phyloP scores from a whole-genome alignment of 2,329 filamentous ascomycete species.

The Hymenoscyphus scutula region DNA sequence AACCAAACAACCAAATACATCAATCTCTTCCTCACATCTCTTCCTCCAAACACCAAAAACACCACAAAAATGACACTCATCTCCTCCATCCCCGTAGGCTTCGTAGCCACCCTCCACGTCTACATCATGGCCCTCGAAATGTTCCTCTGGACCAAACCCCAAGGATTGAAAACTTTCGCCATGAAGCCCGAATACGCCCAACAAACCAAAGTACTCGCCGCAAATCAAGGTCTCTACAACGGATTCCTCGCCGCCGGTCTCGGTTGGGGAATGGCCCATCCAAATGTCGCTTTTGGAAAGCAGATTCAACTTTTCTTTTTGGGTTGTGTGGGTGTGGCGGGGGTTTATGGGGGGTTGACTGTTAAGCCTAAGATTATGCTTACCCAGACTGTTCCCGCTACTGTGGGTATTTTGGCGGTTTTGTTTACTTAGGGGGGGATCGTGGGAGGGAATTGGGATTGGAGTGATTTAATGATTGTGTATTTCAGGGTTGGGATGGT shows the following conservation, averaged over 20 bases:
- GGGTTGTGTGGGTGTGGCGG: slow-evolving; percentile 45
- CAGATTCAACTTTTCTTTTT: slow-evolving; percentile 50
- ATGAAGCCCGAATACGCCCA: slow-evolving; percentile 46
- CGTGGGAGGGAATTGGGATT: not conserved
- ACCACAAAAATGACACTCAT: slow-evolving; percentile 36
- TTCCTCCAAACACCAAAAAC: not conserved
- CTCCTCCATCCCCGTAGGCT: slow-evolving; percentile 38
- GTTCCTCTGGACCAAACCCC: slow-evolving; percentile 49
- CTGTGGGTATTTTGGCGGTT: slow-evolving; percentile 35
- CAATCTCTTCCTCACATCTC: not conserved
- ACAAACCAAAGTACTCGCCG: slow-evolving; percentile 45
- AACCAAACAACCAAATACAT: not conserved
- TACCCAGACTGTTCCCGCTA: slow-evolving; percentile 43
- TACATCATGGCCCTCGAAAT: slow-evolving; percentile 51
- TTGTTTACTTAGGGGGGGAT: slow-evolving; percentile 16
- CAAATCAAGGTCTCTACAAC: slow-evolving; percentile 54
- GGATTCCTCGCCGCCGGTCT: slow-evolving; percentile 51
- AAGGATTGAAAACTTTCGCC: slow-evolving; percentile 45
- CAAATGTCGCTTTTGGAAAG: slow-evolving; percentile 40
- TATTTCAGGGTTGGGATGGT: not conserved
- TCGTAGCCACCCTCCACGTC: slow-evolving; percentile 44
- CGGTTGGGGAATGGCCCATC: slow-evolving; percentile 47
- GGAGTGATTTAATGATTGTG: not conserved
- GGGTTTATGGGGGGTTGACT: slow-evolving; percentile 45
- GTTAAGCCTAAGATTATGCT: slow-evolving; percentile 43